Evolutionary conservation across 1,284 basidiomycete species (phyloP), one percentile per base, ranked within the genome.

Genomic region (Termitomyces sp.): DNA sequence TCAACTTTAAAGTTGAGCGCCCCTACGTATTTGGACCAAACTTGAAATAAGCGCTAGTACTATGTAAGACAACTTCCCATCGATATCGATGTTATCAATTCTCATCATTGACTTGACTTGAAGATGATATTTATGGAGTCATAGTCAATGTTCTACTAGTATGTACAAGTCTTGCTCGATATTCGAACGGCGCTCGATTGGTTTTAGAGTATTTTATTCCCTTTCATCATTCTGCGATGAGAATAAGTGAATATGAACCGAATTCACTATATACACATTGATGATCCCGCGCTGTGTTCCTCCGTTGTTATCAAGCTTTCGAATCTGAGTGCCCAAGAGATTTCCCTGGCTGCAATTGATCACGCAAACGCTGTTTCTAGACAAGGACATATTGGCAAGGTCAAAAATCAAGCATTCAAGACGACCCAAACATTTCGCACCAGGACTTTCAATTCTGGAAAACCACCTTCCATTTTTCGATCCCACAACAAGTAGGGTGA

Each of bases 341-440:
- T 63, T 83, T 81, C 34, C 79, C 83, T 26, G 93, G 93, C 61
- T 91, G 84, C 33, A 96, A 71, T 28, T 78, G 66, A 67, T 96
- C 90, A 40, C 93, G 79, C 54, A 96, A 82, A 44, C 88, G 78
- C 68, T 95, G 93, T 72, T 96, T 96, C 86, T 95, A 62, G 26
- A 34, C n/a, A 24, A 4, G 21, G 55, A 50, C 31, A 52, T 28
- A 33, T n/a, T n/a, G n/a, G 33, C 7, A n/a, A 33, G 33, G 13
- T 34, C 16, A 34, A 28, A 28, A 1, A 10, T 43, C 19, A 11
- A 40, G 43, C 53, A 30, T 43, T 31, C 24, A 49, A 30, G 26
- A 35, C 13, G 28, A 34, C 31, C 26, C 48, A 42, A 38, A 33
- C n/a, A n/a, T n/a, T 46, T 34, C 45, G 21, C 38, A 90, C 90